Percentiles rank a stretch among this genome's conserved stretches.
phyloP scores from a whole-genome alignment of 352 stramenopile genomes.

The Blastocystis sp. region DNA sequence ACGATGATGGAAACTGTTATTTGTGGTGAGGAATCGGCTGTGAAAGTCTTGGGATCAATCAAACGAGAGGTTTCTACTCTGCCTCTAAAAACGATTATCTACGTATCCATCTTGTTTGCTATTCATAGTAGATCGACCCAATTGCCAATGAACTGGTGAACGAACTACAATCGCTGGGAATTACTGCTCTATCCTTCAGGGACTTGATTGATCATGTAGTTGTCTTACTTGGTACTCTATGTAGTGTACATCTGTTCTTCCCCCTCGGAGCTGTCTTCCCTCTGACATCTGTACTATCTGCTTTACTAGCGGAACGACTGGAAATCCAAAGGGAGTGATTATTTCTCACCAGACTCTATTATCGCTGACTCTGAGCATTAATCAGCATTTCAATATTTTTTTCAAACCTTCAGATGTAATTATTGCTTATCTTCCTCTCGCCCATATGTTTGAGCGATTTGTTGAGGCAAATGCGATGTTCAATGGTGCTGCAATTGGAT shows the following conservation, averaged over 20 bases:
- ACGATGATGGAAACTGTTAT: slow-evolving; percentile 71
- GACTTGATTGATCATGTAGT: slow-evolving; percentile 63
- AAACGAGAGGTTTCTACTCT: slow-evolving; percentile 56
- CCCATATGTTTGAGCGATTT: slow-evolving; percentile 89
- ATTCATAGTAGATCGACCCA: neutral
- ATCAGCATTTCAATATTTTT: slow-evolving; percentile 56
- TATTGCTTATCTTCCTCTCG: slow-evolving; percentile 87
- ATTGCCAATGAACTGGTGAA: neutral
- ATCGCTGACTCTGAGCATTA: slow-evolving; percentile 67
- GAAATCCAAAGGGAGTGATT: slow-evolving; percentile 88
- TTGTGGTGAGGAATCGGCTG: slow-evolving; percentile 64
- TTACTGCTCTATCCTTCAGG: slow-evolving; percentile 63
- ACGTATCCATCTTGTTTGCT: slow-evolving; percentile 69
- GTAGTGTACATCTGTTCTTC: slow-evolving; percentile 67
- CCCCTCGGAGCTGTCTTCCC: slow-evolving; percentile 65
- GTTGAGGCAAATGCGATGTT: slow-evolving; percentile 74
- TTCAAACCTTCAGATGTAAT: slow-evolving; percentile 74
- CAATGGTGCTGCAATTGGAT: slow-evolving; percentile 78
- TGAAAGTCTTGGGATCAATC: slow-evolving; percentile 51
- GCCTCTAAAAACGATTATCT: slow-evolving; percentile 67
- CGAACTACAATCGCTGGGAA: slow-evolving; percentile 7
- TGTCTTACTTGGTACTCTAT: neutral
- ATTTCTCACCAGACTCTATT: slow-evolving; percentile 80
- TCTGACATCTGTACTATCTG: slow-evolving; percentile 84
- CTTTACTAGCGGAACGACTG: slow-evolving; percentile 90